Conservation (phyloP, 2,329 filamentous ascomycete genomes). For the Sordariomycetes sp. region DNA sequence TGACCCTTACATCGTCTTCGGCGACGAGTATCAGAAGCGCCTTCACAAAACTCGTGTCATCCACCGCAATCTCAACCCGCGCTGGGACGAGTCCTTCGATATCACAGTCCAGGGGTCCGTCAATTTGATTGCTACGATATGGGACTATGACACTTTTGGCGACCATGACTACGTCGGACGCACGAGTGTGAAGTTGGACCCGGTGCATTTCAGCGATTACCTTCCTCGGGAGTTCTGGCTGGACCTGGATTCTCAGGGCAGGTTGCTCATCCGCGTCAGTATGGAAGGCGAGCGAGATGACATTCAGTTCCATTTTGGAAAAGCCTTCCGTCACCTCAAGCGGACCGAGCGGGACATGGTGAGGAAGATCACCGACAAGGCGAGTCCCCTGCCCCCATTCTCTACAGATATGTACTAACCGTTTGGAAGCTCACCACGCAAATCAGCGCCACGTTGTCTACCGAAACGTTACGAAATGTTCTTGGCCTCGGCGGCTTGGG, state of each 20-base stretch:
- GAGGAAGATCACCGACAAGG: conserved; percentile 95
- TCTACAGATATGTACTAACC: conserved; percentile 10
- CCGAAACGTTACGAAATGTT: conserved; percentile 66
- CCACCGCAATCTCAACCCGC: conserved; percentile 80
- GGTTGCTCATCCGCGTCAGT: conserved; percentile 80
- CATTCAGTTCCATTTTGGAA: conserved; percentile 97
- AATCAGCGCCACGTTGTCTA: conserved; percentile 82
- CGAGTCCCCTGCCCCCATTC: conserved; percentile 24
- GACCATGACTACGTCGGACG: conserved; percentile 96
- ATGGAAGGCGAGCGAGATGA: conserved; percentile 99
- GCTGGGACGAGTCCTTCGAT: conserved; percentile 96
- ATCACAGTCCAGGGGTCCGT: conserved; percentile 87
- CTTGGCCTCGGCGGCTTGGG: conserved; percentile 61
- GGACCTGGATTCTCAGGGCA: conserved; percentile 89
- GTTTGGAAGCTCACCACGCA: conserved; percentile 68
- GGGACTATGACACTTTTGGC: conserved; percentile 96
- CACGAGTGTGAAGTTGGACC: conserved; percentile 96
- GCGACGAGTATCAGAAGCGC: conserved; percentile 95
- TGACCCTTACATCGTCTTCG: conserved; percentile 93
- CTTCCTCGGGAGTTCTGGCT: conserved; percentile 96
- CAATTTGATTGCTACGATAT: conserved; percentile 93
- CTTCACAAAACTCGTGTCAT: conserved; percentile 91
- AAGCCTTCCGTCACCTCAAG: conserved; percentile 91
- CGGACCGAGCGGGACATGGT: conserved; percentile 97
- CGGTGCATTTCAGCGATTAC: conserved; percentile 94